These are phyloP conservation scores for Urtica urens DNA, from an alignment of 306 rosid species.

Conservation along the genomic window DNA sequence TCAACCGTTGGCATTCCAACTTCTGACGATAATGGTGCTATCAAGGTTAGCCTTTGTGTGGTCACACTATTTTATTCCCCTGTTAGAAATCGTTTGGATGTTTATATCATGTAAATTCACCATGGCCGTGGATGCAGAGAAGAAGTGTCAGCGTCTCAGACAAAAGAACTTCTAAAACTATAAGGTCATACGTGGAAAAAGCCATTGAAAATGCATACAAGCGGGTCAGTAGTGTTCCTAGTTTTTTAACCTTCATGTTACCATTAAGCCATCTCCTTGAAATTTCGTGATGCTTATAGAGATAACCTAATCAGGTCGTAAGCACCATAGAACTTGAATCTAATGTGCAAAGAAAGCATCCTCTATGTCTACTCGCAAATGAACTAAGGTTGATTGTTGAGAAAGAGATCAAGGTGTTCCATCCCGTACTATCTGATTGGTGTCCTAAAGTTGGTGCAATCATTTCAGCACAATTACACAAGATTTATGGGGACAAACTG, in stretches of 20 bases:
- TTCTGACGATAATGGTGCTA: constrained; percentile 22
- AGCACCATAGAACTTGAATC: constrained; percentile 26
- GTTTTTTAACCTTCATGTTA: constrained; percentile 3
- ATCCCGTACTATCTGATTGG: constrained; percentile 27
- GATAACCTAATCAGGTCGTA: constrained; percentile 35
- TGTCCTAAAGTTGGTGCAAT: constrained; percentile 36
- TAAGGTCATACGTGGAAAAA: constrained; percentile 36
- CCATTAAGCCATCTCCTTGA: neutral
- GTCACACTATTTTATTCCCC: constrained; percentile 8
- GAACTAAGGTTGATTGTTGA: constrained; percentile 35
- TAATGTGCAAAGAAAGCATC: constrained; percentile 30
- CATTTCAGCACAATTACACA: constrained; percentile 28
- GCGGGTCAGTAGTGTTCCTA: constrained; percentile 21
- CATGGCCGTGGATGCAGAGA: constrained; percentile 17
- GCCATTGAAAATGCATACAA: constrained; percentile 31
- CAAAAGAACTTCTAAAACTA: constrained; percentile 16
- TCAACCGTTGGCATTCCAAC: constrained; percentile 38
- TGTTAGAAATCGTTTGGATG: neutral
- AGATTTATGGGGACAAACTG: constrained; percentile 37
- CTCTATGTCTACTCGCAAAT: constrained; percentile 40
- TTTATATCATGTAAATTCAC: neutral
- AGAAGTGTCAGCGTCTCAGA: constrained; percentile 19
- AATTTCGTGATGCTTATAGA: constrained; percentile 6
- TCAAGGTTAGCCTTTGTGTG: constrained; percentile 27
- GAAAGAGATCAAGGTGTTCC: constrained; percentile 39